A percentile compares a stretch with the other conserved stretches of the same genome.
Evolutionary conservation across 108 stramenopile genomes (phyloP).

Genomic region (Nitzschia sp.): DNA sequence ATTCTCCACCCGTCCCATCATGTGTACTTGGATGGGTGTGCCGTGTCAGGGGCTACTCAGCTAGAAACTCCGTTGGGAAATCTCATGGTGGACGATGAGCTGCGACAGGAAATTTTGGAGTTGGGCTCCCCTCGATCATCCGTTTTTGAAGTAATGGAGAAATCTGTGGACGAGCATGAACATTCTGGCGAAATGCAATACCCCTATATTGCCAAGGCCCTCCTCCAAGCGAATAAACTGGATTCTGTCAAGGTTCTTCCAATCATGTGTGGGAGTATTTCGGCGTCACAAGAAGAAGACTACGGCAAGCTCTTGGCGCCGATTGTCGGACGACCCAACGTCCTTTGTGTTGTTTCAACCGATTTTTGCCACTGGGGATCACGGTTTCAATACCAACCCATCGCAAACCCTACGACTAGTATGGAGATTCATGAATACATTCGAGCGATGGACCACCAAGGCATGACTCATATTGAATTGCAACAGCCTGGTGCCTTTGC

Average conservation of each 20-base stretch:
- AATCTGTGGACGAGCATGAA: constrained; percentile 66
- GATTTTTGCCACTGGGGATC: constrained; percentile 86
- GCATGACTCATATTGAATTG: constrained; percentile 75
- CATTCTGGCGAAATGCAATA: constrained; percentile 92
- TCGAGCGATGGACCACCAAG: constrained; percentile 66
- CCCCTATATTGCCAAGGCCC: constrained; percentile 74
- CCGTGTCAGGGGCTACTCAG: constrained; percentile 56
- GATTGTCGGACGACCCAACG: constrained; percentile 48
- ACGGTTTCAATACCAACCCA: constrained; percentile 50
- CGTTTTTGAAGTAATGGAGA: constrained; percentile 61
- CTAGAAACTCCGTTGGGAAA: constrained; percentile 77
- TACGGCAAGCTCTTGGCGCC: constrained; percentile 63
- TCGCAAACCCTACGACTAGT: background rate
- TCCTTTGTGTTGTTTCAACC: constrained; percentile 67
- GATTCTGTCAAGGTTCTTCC: constrained; percentile 53
- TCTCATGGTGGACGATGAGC: constrained; percentile 56
- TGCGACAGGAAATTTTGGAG: constrained; percentile 59
- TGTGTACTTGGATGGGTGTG: constrained; percentile 78
- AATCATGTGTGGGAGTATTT: constrained; percentile 79
- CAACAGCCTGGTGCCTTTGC: constrained; percentile 87
- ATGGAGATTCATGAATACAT: constrained; percentile 56
- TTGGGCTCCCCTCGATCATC: constrained; percentile 7
- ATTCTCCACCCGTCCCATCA: constrained; percentile 87
- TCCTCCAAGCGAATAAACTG: constrained; percentile 26
- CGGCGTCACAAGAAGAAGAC: constrained; percentile 37